Conservation (phyloP, 1,284 basidiomycete species). For the Leccinum subrobustum region DNA sequence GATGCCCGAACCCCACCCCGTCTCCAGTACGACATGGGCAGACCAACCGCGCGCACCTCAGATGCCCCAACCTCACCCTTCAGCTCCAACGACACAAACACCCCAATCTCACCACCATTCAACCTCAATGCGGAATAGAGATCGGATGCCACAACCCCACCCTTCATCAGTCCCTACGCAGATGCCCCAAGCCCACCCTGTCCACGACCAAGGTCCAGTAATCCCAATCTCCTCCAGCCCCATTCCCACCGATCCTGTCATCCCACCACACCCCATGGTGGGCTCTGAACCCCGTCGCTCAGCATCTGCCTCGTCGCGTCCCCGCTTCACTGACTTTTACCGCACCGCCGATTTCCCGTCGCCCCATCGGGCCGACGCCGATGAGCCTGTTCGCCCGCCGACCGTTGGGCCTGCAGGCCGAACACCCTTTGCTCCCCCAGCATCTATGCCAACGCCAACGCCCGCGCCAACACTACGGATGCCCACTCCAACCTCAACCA, state of each 20-base stretch:
- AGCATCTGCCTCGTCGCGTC: constrained; percentile 14
- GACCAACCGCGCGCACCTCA: neutral
- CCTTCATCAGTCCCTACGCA: neutral
- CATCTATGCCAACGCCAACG: constrained; percentile 12
- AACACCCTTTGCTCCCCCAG: constrained; percentile 8
- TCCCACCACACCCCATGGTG: constrained; percentile 24
- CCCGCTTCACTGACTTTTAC: constrained; percentile 33
- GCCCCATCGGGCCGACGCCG: neutral
- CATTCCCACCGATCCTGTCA: constrained; percentile 14
- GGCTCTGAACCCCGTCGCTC: constrained; percentile 10
- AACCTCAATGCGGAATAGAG: neutral
- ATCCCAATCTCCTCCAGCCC: constrained; percentile 19
- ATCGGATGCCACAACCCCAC: neutral
- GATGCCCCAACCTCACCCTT: neutral
- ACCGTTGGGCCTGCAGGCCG: constrained; percentile 13
- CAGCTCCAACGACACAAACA: neutral
- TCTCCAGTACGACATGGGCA: neutral
- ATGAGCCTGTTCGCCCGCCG: constrained; percentile 15
- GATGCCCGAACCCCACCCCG: constrained; percentile 24
- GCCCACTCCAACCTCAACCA: constrained; percentile 2
- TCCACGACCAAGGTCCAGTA: neutral
- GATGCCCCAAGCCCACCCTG: neutral
- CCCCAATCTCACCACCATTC: neutral
- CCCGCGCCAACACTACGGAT: constrained; percentile 3
- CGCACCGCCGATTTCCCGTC: constrained; percentile 15